Percentiles rank a stretch among this genome's conserved stretches.
phyloP scores from a whole-genome alignment of 345 rosid genomes.

The Acer yangbiense region DNA sequence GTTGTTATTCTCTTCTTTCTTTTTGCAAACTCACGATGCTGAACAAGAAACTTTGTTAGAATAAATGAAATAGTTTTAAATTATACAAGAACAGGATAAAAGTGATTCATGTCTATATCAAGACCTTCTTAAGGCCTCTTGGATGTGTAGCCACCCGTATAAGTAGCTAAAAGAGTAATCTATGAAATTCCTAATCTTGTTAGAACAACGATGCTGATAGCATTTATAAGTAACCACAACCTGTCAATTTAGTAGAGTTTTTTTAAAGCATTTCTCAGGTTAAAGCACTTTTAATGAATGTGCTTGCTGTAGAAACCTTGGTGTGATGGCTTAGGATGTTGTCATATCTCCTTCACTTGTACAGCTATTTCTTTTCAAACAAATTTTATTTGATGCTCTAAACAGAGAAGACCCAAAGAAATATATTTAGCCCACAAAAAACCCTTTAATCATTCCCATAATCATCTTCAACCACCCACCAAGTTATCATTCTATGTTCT shows the following conservation, averaged over 20 bases:
- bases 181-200: neutral
- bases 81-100: constrained; percentile 16
- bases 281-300: neutral
- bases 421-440: neutral
- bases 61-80: constrained; percentile 21
- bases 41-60: constrained; percentile 28
- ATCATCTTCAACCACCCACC: too few species aligned
- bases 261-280: neutral
- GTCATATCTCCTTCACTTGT: neutral
- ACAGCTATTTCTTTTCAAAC: neutral
- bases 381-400: neutral
- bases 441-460: too few species aligned
- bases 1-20: constrained; percentile 70
- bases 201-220: neutral
- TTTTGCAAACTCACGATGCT: constrained; percentile 86
- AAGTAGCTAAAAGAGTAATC: neutral
- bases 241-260: neutral
- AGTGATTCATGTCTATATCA: constrained; percentile 1
- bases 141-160: neutral
- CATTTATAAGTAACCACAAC: neutral
- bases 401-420: neutral
- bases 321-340: neutral
- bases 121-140: constrained; percentile 7
- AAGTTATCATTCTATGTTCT: neutral
- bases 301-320: neutral